Conservation (phyloP, 371 early-diverging fungal species). For the Gilbertella persicaria region DNA sequence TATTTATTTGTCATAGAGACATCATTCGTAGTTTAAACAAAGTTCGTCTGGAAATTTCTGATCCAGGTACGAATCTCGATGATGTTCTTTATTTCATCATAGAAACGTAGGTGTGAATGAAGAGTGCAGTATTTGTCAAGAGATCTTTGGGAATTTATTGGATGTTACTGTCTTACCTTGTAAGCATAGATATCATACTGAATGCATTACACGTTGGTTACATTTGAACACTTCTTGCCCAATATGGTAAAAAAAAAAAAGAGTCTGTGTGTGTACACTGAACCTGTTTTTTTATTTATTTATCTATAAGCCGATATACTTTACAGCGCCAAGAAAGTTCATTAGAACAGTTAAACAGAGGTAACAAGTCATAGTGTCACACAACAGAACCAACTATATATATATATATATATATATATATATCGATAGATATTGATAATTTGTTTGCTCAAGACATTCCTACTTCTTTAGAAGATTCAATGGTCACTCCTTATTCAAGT, state of each 20-base stretch:
- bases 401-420: background rate
- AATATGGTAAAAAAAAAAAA: background rate
- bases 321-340: too few relatives aligned
- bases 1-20: too few relatives aligned
- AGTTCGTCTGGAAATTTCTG: background rate
- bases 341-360: background rate
- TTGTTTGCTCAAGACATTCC: too few relatives aligned
- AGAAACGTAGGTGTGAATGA: background rate
- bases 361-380: too few relatives aligned
- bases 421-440: background rate
- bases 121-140: background rate
- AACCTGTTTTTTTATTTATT: too few relatives aligned
- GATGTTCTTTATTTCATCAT: too few relatives aligned
- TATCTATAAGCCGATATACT: too few relatives aligned
- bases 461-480: too few relatives aligned
- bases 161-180: background rate
- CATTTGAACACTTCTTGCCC: background rate
- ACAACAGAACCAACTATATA: too few relatives aligned
- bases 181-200: background rate
- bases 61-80: background rate
- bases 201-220: background rate
- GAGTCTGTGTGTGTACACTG: too few relatives aligned
- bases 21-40: background rate
- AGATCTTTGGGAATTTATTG: background rate
- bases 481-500: too few relatives aligned